Conservation (phyloP, 2,329 filamentous ascomycete genomes). For the Botrytis tulipae region DNA sequence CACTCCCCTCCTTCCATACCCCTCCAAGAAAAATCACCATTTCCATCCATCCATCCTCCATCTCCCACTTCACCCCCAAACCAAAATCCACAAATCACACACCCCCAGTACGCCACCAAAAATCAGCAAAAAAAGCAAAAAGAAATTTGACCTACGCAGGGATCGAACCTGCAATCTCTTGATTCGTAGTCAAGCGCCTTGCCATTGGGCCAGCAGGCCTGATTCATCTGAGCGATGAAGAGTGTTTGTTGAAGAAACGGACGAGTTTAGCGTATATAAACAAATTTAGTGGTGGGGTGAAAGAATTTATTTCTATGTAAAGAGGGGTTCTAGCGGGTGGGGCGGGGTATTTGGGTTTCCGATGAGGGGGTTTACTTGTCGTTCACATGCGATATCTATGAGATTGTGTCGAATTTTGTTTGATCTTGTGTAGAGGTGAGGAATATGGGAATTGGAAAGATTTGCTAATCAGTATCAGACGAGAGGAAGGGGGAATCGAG, state of each 20-base stretch:
- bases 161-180: slow-evolving; percentile 49
- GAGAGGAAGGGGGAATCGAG: background rate
- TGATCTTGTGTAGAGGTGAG: background rate
- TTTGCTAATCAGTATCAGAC: background rate
- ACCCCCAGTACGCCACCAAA: background rate
- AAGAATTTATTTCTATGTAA: background rate
- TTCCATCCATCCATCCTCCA: too few species aligned
- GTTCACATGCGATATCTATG: background rate
- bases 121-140: background rate
- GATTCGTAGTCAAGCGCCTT: slow-evolving; percentile 51
- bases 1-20: background rate
- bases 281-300: rapidly evolving
- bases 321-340: background rate
- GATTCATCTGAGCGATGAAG: background rate
- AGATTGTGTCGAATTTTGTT: background rate
- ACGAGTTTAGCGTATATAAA: rapidly evolving
- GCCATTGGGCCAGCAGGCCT: slow-evolving; percentile 44
- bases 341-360: background rate
- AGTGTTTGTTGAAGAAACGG: rapidly evolving
- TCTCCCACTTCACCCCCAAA: background rate
- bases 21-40: background rate
- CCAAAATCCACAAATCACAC: too few species aligned
- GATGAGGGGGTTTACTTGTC: background rate
- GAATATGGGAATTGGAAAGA: background rate
- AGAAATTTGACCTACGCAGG: slow-evolving; percentile 31